phyloP scores from a whole-genome alignment of 179 eudicot genomes.

The Spergularia azorica region DNA sequence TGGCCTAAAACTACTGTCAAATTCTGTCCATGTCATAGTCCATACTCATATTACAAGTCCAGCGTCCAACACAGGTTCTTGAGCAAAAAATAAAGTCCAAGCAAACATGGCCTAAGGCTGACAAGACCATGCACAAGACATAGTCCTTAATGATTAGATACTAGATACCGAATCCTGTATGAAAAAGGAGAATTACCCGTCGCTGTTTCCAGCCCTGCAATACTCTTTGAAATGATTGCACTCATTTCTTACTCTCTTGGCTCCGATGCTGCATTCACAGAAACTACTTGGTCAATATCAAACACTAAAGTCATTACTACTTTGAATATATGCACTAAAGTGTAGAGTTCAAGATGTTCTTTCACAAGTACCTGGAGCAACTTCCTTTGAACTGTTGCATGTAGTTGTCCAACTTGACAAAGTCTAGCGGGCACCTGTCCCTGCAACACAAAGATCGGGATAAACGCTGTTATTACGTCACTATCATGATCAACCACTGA shows the following conservation, averaged over 20 bases:
- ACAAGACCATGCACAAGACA: constrained; percentile 17
- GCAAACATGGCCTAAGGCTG: constrained; percentile 9
- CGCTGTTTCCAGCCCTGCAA: constrained; percentile 68
- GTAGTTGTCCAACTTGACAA: constrained; percentile 58
- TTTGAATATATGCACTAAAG: not conserved
- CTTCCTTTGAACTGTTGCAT: constrained; percentile 92
- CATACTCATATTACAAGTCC: too few relatives aligned
- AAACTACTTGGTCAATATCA: constrained; percentile 7
- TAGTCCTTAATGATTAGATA: too few relatives aligned
- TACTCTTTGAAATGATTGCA: constrained; percentile 78
- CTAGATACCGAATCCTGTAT: not conserved
- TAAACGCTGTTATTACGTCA: constrained; percentile 11
- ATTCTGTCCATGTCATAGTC: too few relatives aligned
- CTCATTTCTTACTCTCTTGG: constrained; percentile 76
- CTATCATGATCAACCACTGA: not conserved
- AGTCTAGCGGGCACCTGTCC: constrained; percentile 63
- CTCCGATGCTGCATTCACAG: constrained; percentile 68
- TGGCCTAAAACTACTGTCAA: too few relatives aligned
- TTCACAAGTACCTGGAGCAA: constrained; percentile 61
- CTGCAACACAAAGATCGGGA: constrained; percentile 21
- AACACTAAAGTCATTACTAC: constrained; percentile 17
- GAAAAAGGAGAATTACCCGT: constrained; percentile 55
- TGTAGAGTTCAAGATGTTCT: not conserved
- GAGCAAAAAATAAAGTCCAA: too few relatives aligned
- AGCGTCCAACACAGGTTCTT: too few relatives aligned